Percentiles rank a stretch among this genome's conserved stretches.
Evolutionary conservation across 1,284 basidiomycete species (phyloP).

Genomic region (Veloporphyrellus conicus): DNA sequence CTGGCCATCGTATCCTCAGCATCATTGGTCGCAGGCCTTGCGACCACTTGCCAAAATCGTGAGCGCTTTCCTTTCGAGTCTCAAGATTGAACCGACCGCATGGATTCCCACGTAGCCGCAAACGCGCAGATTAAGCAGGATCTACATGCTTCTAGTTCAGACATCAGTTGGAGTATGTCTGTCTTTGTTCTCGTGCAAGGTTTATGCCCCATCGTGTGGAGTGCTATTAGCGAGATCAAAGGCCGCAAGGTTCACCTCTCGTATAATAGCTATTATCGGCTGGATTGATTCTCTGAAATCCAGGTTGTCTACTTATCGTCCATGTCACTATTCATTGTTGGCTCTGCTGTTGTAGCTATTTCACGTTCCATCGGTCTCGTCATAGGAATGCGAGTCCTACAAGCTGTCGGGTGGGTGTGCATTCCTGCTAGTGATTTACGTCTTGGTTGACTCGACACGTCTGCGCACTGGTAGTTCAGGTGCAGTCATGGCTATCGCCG

Average conservation of each 20-base stretch:
- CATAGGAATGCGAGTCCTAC: conserved; percentile 58
- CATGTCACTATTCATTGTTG: conserved; percentile 54
- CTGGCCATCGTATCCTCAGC: conserved; percentile 58
- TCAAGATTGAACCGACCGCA: not conserved
- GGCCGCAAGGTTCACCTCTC: conserved; percentile 60
- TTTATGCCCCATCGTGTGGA: conserved; percentile 65
- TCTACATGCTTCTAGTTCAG: conserved; percentile 61
- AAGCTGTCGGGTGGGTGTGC: not conserved
- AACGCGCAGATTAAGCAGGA: conserved; percentile 67
- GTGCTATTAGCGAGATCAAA: conserved; percentile 71
- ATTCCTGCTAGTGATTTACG: not conserved
- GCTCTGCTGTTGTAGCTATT: conserved; percentile 59
- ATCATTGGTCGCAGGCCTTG: conserved; percentile 69
- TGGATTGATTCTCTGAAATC: not conserved
- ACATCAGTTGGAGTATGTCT: conserved; percentile 73
- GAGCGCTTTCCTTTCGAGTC: conserved; percentile 23
- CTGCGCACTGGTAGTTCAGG: no score
- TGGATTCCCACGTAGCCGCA: conserved; percentile 42
- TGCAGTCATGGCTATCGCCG: conserved; percentile 74
- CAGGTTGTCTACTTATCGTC: conserved; percentile 65
- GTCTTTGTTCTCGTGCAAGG: conserved; percentile 81
- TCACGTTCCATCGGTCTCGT: conserved; percentile 59
- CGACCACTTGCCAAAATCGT: conserved; percentile 68
- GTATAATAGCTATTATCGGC: no score
- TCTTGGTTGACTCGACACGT: not conserved